phyloP scores from a whole-genome alignment of 192 early-diverging fungal species.

The Kickxella alabastrina region DNA sequence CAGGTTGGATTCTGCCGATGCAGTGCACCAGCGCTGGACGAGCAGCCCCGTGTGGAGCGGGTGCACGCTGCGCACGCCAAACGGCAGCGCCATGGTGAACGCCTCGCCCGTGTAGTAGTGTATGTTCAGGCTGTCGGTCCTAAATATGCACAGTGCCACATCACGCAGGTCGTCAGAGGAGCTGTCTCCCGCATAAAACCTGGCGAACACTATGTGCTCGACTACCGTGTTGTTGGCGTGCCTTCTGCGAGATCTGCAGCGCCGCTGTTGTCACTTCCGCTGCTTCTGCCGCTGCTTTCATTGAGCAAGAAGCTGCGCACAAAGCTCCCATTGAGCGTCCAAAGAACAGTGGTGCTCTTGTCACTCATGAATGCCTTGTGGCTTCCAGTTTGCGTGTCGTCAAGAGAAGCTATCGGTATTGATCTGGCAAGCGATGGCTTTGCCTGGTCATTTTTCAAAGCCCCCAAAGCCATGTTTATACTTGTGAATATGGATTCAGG shows the following conservation, averaged over 20 bases:
- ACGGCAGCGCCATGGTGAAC: conserved; percentile 30
- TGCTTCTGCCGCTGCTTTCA: background rate
- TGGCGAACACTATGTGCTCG: conserved; percentile 29
- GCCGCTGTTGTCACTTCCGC: too few species aligned
- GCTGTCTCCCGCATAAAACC: conserved; percentile 11
- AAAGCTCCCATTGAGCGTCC: conserved; percentile 27
- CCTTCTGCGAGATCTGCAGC: too few species aligned
- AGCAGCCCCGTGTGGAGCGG: conserved; percentile 36
- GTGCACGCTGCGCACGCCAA: conserved; percentile 22
- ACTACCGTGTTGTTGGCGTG: too few species aligned
- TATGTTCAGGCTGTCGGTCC: conserved; percentile 26
- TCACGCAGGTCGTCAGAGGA: background rate
- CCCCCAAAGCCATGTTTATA: background rate
- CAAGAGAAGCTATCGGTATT: conserved; percentile 16
- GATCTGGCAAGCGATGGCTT: conserved; percentile 4
- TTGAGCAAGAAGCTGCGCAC: conserved; percentile 28
- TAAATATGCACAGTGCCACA: conserved; percentile 40
- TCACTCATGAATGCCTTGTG: conserved; percentile 17
- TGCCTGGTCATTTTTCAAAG: background rate
- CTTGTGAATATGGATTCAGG: background rate
- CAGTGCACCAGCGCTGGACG: conserved; percentile 30
- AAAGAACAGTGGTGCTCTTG: conserved; percentile 9
- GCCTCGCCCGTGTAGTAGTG: conserved; percentile 34
- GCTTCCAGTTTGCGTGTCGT: conserved; percentile 17
- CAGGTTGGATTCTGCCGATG: conserved; percentile 4